Evolutionary conservation across 805 yeast species (phyloP).

Genomic region (Saccharomyces eubayanus): DNA sequence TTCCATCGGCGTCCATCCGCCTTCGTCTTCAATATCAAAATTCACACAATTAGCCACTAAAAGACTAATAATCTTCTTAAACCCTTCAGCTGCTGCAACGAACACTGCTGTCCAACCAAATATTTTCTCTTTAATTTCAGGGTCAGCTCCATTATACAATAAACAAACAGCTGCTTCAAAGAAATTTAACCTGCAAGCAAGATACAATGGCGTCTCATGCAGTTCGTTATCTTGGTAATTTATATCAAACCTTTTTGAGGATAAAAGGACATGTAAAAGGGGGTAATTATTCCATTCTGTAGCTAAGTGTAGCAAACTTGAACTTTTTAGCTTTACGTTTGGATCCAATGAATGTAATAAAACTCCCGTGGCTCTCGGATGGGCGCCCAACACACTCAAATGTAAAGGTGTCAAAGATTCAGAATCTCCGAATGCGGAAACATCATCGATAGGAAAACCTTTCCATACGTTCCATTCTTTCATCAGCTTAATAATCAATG

Average conservation of each 20-base stretch:
- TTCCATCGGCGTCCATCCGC: constrained; percentile 98
- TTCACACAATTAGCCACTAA: constrained; percentile 49
- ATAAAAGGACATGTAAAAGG: constrained; percentile 35
- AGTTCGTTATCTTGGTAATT: constrained; percentile 52
- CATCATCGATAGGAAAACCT: constrained; percentile 47
- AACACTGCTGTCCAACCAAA: constrained; percentile 95
- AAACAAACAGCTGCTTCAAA: constrained; percentile 45
- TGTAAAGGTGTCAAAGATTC: constrained; percentile 78
- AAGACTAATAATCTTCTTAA: constrained; percentile 43
- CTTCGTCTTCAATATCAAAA: constrained; percentile 54
- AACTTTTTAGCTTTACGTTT: constrained; percentile 37
- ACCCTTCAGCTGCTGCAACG: constrained; percentile 84
- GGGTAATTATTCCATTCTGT: neutral
- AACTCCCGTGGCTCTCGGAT: constrained; percentile 63
- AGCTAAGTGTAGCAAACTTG: constrained; percentile 53
- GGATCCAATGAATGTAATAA: constrained; percentile 41
- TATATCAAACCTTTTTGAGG: constrained; percentile 51
- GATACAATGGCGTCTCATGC: constrained; percentile 75
- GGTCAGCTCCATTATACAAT: constrained; percentile 52
- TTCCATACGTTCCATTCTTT: constrained; percentile 54
- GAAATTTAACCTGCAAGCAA: constrained; percentile 62
- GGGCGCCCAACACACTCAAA: constrained; percentile 72
- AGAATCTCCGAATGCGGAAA: constrained; percentile 54
- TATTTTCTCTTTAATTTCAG: constrained; percentile 66
- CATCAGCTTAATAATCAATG: constrained; percentile 47